Base-by-base conservation (phyloP, 108 stramenopile species). In the Pelagomonas calceolata region DNA sequence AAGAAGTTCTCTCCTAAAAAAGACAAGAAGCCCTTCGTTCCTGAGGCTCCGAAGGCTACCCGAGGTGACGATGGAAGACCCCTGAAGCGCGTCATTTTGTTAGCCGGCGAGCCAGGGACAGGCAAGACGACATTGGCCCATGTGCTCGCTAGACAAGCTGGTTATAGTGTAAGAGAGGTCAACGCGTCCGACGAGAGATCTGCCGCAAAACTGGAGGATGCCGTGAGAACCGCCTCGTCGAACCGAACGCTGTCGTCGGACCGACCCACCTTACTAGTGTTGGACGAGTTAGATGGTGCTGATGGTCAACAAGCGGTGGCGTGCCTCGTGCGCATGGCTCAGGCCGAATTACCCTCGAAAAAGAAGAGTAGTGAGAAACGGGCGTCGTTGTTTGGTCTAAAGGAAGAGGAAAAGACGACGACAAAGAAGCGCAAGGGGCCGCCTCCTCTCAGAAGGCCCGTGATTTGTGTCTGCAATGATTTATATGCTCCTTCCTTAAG, bases 81-180 rank as follows among this genome's bases (percentile, higher is more conserved):
- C 0, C 85, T 87, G 66, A 80, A 85, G 60, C 66, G 91, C 30
- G 89, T 95, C 30, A 89, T 99, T 73, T 76, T 99, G 70, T 85
- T 99, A 9, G 84, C 86, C 31, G 93, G 88, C 15, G 92, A 95
- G 26, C 94, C 98, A 4, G 98, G 98, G 15, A 89, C 90, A 9
- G 98, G 98, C 32, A 99, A 99, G 82, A 93, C 94, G 18, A 97
- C 95, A 18, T 76, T 99, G 79, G 98, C 98, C n/a, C 96, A 97
- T 68, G 85, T 97, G 34, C 82, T 92, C 66, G 90, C 87, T 66
- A 73, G 76, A 32, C 92, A 94, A 66, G 90, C 90, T 26, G 98
- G 98, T 26, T 97, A 97, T 76, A 81, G 91, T 32, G 89, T 90
- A 14, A 67, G 94, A 34, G 97, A 98, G 78, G 84, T 98, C 66